These are phyloP conservation scores for Citrus sinensis DNA, from an alignment of 345 rosid species.

Conservation along the genomic window DVS_A1.0 CM039168.1:27490001-27490500, in stretches of 20 bases:
- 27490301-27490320: not conserved
- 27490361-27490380: slow-evolving; percentile 27
- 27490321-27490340: slow-evolving; percentile 28
- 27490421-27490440: slow-evolving; percentile 16
- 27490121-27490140: no score
- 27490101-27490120: no score
- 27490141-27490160: not conserved
- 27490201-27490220: not conserved
- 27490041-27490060: no score
- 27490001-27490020: fast-evolving
- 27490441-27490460: slow-evolving; percentile 18
- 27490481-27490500: not conserved
- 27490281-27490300: not conserved
- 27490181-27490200: not conserved
- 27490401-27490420: slow-evolving; percentile 18
- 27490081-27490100: no score
- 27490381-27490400: slow-evolving; percentile 25
- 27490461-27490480: slow-evolving; percentile 14
- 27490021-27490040: fast-evolving
- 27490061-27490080: no score
- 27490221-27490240: not conserved
- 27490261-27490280: not conserved
- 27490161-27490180: not conserved
- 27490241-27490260: not conserved
- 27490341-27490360: not conserved